These are phyloP conservation scores for Heterobasidion parviporum DNA, from an alignment of 1,284 basidiomycete genomes.

Conservation along the genomic window DNA sequence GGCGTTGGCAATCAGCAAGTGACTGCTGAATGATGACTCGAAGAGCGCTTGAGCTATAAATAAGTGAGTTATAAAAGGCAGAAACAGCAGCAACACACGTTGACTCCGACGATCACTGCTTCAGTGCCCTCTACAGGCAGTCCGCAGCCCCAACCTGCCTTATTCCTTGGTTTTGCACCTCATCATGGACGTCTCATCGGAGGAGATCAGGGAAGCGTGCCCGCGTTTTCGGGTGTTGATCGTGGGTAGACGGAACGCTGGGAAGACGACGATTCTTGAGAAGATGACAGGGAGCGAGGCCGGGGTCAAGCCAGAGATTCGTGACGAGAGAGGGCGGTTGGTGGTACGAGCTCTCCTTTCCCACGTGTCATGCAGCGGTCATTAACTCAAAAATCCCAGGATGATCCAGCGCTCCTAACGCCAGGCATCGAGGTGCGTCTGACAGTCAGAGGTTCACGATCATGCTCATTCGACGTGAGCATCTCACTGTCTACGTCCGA, in stretches of 20 bases:
- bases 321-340: neutral
- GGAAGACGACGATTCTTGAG: neutral
- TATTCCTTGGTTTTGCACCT: neutral
- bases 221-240: neutral
- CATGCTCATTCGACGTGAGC: neutral
- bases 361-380: neutral
- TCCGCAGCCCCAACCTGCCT: no score
- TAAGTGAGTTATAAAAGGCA: no score
- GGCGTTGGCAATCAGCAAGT: no score
- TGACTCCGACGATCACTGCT: no score
- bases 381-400: neutral
- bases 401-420: neutral
- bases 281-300: neutral
- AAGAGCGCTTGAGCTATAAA: no score
- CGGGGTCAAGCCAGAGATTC: neutral
- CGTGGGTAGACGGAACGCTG: neutral
- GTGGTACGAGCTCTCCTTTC: neutral
- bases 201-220: neutral
- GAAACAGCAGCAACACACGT: no score
- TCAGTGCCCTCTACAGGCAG: no score
- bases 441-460: neutral
- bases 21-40: no score
- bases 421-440: neutral
- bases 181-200: neutral
- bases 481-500: neutral